Evolutionary conservation across 495 filamentous ascomycete genomes (phyloP).

Genomic region (Penicillium paxilli): DNA sequence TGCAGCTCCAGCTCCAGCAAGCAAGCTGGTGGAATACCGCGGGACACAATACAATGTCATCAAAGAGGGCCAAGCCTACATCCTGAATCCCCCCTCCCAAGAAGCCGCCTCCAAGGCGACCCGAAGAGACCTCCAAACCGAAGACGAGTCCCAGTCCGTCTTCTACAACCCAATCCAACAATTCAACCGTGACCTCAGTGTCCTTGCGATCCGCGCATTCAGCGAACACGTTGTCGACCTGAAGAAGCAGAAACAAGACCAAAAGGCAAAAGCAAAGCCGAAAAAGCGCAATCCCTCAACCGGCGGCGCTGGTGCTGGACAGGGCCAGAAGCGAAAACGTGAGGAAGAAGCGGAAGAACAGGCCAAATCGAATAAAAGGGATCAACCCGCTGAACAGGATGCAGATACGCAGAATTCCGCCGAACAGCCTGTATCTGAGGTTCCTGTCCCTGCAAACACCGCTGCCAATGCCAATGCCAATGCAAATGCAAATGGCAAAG

Average conservation of each 20-base stretch:
- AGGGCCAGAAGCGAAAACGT: constrained; percentile 52
- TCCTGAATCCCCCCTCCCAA: constrained; percentile 57
- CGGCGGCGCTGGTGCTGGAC: constrained; percentile 45
- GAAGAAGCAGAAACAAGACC: constrained; percentile 35
- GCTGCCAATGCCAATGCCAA: neutral
- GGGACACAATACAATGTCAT: constrained; percentile 61
- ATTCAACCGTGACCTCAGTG: constrained; percentile 94
- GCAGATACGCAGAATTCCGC: constrained; percentile 12
- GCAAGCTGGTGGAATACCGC: constrained; percentile 32
- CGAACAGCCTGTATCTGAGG: neutral
- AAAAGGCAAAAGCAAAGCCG: constrained; percentile 41
- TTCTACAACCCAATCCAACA: constrained; percentile 99
- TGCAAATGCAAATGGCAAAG: constrained; percentile 7
- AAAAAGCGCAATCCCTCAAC: constrained; percentile 35
- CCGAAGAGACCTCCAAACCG: constrained; percentile 42
- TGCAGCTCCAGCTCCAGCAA: neutral
- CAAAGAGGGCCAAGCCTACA: constrained; percentile 67
- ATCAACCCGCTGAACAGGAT: constrained; percentile 11
- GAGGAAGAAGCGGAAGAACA: constrained; percentile 26
- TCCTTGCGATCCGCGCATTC: constrained; percentile 84
- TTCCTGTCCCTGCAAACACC: neutral
- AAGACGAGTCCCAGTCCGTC: constrained; percentile 68
- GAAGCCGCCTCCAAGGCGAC: constrained; percentile 44
- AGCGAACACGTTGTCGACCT: constrained; percentile 63
- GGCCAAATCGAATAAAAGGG: constrained; percentile 4